Percentiles rank a stretch among this genome's conserved stretches.
Evolutionary conservation across 371 early-diverging fungal species (phyloP).

Genomic region (Apophysomyces trapeziformis): DNA sequence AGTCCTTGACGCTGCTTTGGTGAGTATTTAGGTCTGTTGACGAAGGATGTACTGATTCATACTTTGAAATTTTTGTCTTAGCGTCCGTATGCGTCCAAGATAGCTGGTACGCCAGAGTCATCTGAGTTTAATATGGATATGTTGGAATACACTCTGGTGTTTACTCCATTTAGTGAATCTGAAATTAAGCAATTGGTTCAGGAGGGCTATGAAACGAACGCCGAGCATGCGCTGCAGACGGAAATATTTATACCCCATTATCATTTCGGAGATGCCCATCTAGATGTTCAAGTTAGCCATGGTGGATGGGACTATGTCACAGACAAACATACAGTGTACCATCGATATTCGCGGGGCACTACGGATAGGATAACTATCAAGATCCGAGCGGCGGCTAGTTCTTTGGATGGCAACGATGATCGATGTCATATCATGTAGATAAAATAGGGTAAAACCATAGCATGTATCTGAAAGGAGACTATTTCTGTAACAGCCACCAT

Average conservation of each 20-base stretch:
- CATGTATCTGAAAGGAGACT: no score
- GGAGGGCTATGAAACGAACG: constrained; percentile 16
- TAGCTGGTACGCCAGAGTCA: constrained; percentile 70
- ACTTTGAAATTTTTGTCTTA: constrained; percentile 18
- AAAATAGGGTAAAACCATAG: no score
- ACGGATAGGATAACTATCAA: neutral
- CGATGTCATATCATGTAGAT: constrained; percentile 8
- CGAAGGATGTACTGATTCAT: neutral
- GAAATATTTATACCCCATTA: constrained; percentile 77
- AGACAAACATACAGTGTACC: constrained; percentile 70
- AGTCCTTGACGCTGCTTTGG: constrained; percentile 78
- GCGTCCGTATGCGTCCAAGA: constrained; percentile 82
- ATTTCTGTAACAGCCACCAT: neutral
- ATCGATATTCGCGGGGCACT: constrained; percentile 20
- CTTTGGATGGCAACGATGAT: neutral
- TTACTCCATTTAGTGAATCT: constrained; percentile 29
- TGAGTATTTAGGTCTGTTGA: constrained; percentile 27
- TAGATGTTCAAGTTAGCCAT: constrained; percentile 61
- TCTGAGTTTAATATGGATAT: constrained; percentile 64
- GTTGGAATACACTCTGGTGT: constrained; percentile 63
- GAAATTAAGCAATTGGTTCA: constrained; percentile 12
- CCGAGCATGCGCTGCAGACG: constrained; percentile 35
- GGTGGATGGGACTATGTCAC: constrained; percentile 72
- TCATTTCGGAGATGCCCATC: constrained; percentile 59
- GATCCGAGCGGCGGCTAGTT: constrained; percentile 3